A percentile compares a stretch with the other conserved stretches of the same genome.
Conservation (phyloP, 1,284 basidiomycete genomes). For the Ceratobasidium sp. region DNA sequence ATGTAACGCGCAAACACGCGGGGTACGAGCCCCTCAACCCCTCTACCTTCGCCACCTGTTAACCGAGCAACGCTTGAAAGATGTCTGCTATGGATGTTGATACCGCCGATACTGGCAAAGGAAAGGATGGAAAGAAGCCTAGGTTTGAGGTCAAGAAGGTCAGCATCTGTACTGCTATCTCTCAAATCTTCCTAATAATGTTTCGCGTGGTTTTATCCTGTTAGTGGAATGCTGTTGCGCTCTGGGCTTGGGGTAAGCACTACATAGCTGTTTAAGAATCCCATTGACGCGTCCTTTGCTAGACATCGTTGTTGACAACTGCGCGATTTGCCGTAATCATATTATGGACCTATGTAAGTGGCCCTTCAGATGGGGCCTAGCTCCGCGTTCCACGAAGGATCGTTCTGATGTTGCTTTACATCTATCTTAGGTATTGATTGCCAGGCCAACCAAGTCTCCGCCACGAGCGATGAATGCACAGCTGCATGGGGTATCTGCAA, state of each 20-base stretch:
- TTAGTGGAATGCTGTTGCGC: conserved; percentile 94
- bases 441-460: conserved; percentile 97
- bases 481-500: conserved; percentile 99
- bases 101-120: conserved; percentile 56
- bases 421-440: conserved; percentile 89
- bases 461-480: conserved; percentile 96
- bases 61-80: conserved; percentile 37
- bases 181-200: neutral
- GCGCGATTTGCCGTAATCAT: conserved; percentile 94
- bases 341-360: conserved; percentile 97
- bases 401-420: neutral
- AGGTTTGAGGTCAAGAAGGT: conserved; percentile 98
- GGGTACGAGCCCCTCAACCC: neutral
- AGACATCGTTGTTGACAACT: conserved; percentile 97
- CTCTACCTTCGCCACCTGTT: neutral
- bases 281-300: conserved; percentile 34
- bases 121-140: conserved; percentile 64
- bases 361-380: neutral
- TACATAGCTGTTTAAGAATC: neutral
- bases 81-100: conserved; percentile 88
- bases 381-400: neutral
- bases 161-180: conserved; percentile 41
- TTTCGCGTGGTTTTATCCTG: neutral
- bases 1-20: conserved; percentile 13
- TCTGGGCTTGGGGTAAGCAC: conserved; percentile 92